Percentiles rank a stretch among this genome's conserved stretches.
Evolutionary conservation across 75 land plant genomes (phyloP).

Genomic region (Cunninghamia lanceolata): DNA sequence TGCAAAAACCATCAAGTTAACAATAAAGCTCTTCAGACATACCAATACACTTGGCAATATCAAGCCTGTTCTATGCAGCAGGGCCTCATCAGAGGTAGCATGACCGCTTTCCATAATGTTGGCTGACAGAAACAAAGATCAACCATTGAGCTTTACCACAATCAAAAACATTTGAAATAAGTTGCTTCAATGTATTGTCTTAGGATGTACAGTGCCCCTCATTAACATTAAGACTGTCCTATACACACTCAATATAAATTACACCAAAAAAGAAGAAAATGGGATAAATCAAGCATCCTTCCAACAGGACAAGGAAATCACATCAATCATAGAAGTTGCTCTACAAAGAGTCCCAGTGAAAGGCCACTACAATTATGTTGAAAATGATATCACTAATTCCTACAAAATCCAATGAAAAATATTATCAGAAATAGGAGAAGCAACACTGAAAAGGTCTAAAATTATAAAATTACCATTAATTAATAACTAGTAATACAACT

Average conservation of each 20-base stretch:
- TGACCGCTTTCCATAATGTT: not conserved
- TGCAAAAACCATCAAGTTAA: not conserved
- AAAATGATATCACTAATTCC: not conserved
- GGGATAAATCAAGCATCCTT: not conserved
- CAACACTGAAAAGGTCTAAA: not conserved
- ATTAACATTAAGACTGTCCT: not conserved
- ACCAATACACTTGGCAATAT: not conserved
- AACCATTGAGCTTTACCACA: not conserved
- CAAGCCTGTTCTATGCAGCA: not conserved
- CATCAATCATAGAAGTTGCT: not conserved
- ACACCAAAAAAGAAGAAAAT: not conserved
- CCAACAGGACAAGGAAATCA: not conserved
- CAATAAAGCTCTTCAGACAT: not conserved
- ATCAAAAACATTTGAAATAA: not conserved
- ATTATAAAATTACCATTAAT: not conserved
- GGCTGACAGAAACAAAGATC: not conserved
- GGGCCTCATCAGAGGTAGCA: not conserved
- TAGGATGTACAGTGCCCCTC: not conserved
- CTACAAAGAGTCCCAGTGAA: not conserved
- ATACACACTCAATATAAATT: not conserved
- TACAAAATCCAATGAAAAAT: not conserved
- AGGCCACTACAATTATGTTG: not conserved
- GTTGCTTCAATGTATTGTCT: not conserved
- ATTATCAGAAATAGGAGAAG: not conserved
- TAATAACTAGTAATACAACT: not conserved